Conservation (phyloP, 2,329 filamentous ascomycete genomes). For the Lomentospora prolificans region DNA sequence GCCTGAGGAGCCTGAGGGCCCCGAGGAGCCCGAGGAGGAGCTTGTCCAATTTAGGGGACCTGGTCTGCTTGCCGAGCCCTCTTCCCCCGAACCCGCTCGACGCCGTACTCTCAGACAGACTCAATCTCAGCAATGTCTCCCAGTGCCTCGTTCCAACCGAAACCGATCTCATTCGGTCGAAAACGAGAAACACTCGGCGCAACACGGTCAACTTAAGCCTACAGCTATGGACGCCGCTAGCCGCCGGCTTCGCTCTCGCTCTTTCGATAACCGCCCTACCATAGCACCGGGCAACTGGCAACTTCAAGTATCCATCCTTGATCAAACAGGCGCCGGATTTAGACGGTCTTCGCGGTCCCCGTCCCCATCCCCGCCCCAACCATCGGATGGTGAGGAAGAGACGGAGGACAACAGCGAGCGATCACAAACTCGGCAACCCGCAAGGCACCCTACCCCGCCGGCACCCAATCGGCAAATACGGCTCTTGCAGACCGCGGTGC, state of each 20-base stretch:
- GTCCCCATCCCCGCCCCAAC: not conserved
- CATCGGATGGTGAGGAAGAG: not conserved
- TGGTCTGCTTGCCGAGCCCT: not conserved
- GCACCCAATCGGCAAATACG: not conserved
- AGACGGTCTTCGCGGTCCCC: not conserved
- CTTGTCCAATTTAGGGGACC: not conserved
- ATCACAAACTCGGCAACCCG: not conserved
- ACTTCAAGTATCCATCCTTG: constrained; percentile 7
- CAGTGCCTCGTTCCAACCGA: not conserved
- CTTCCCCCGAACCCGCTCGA: not conserved
- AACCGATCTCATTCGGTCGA: constrained; percentile 2
- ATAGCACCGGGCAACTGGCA: constrained; percentile 1
- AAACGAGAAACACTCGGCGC: not conserved
- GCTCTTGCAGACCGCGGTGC: not conserved
- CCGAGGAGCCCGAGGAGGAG: not conserved
- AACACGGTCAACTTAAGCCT: not conserved
- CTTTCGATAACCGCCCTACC: not conserved
- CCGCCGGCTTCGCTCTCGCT: not conserved
- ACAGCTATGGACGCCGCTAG: not conserved
- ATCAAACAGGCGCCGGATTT: constrained; percentile 5
- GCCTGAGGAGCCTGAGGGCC: not conserved
- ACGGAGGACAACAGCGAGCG: not conserved
- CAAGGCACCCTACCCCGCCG: not conserved
- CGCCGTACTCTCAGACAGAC: not conserved
- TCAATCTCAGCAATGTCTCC: not conserved